A percentile compares a stretch with the other conserved stretches of the same genome.
These are phyloP conservation scores for Boletus sp. DNA, from an alignment of 1,284 basidiomycete species.

Conservation along the genomic window DNA sequence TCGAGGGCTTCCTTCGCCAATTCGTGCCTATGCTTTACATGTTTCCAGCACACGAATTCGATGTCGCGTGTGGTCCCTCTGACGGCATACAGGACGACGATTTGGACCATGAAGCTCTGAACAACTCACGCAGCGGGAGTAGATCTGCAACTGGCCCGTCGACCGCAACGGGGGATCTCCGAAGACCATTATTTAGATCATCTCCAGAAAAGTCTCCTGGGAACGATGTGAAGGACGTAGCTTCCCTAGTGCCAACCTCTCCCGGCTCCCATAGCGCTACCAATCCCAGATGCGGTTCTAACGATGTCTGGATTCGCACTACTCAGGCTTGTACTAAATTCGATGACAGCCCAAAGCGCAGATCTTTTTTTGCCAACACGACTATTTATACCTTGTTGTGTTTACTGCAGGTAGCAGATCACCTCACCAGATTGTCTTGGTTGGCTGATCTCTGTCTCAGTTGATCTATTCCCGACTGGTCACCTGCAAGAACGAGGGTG, in stretches of 20 bases:
- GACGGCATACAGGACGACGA: slow-evolving; percentile 52
- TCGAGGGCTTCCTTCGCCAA: slow-evolving; percentile 82
- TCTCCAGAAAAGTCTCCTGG: slow-evolving; percentile 51
- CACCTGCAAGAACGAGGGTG: slow-evolving; percentile 80
- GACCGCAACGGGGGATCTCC: slow-evolving; percentile 63
- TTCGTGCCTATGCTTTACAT: slow-evolving; percentile 86
- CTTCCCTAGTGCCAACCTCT: slow-evolving; percentile 12
- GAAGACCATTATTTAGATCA: slow-evolving; percentile 76
- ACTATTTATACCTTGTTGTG: slow-evolving; percentile 90
- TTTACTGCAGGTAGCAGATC: slow-evolving; percentile 67
- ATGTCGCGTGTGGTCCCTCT: slow-evolving; percentile 63
- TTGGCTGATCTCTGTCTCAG: slow-evolving; percentile 40
- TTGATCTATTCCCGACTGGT: slow-evolving; percentile 86
- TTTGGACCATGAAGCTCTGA: slow-evolving; percentile 39
- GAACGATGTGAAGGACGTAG: slow-evolving; percentile 7
- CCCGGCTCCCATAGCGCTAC: slow-evolving; percentile 36
- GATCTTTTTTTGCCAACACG: slow-evolving; percentile 87
- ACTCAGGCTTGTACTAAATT: slow-evolving; percentile 34
- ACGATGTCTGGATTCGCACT: slow-evolving; percentile 61
- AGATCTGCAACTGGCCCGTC: slow-evolving; percentile 46
- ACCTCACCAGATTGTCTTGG: slow-evolving; percentile 2
- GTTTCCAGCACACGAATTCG: slow-evolving; percentile 74
- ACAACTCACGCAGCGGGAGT: slow-evolving; percentile 44
- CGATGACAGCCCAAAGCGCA: slow-evolving; percentile 28
- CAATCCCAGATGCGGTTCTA: slow-evolving; percentile 31